Evolutionary conservation across 257 asterid genomes (phyloP).

Genomic region (Parsonsia alboflavescens): DNA sequence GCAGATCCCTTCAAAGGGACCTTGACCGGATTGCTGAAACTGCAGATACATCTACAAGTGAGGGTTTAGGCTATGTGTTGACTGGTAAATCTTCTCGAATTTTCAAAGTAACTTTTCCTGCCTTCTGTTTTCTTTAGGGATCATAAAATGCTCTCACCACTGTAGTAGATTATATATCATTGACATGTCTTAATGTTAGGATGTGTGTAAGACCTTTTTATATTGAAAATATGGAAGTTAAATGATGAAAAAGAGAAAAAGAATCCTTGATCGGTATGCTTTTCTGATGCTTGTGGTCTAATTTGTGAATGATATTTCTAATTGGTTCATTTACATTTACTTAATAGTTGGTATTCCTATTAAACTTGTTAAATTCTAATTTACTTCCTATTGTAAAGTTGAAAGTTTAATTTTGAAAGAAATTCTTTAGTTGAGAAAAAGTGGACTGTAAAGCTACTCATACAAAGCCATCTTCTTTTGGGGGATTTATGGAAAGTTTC

Average conservation of each 20-base stretch:
- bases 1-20: constrained; percentile 81
- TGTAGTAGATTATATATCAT: not conserved
- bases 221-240: not conserved
- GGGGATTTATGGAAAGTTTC: not conserved
- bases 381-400: not conserved
- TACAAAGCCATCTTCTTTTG: not conserved
- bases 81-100: constrained; percentile 50
- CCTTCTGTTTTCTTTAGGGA: not conserved
- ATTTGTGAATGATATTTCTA: not conserved
- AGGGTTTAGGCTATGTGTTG: constrained; percentile 88
- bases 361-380: not conserved
- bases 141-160: not conserved
- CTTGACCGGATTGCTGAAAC: constrained; percentile 83
- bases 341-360: not conserved
- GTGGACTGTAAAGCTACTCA: not conserved
- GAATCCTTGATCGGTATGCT: not conserved
- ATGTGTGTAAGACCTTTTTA: not conserved
- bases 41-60: constrained; percentile 86
- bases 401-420: not conserved
- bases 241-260: not conserved
- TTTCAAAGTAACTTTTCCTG: not conserved
- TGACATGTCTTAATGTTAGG: not conserved
- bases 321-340: not conserved
- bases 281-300: not conserved
- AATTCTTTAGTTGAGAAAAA: not conserved